Base-by-base conservation (phyloP, 2,329 filamentous ascomycete genomes). In the Pseudofabraea citricarpa region DNA sequence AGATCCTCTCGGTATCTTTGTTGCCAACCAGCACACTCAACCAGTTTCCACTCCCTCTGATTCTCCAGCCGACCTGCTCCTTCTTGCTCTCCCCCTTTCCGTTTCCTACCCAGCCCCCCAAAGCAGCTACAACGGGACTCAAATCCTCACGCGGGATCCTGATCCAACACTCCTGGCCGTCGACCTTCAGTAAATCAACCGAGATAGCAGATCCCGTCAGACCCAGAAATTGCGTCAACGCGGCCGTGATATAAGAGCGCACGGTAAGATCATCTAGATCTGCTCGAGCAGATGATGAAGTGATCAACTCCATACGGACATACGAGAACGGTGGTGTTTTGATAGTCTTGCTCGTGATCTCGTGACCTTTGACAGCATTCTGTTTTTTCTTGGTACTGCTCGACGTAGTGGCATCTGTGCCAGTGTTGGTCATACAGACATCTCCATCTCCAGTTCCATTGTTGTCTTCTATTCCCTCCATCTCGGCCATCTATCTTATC, bases 191-290 rank as follows among this genome's bases (percentile, higher is more conserved):
- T 16, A 90, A 78, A 57, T 91, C 87, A 44, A 90, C 59, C 1
- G 81, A 67, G 3, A 90, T 81, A 9, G 78, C 79, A 2, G 73
- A 66, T 9, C 87, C 87, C 0, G 78, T 81, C 15, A 79, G 65
- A 16, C 87, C 87, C 1, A 91, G 75, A 55, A 87, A 90, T 48
- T 85, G 77, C 1, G 69, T 70, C 6, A 91, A 67, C 0, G 85
- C 81, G 1, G 74, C 63, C 2, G 75, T 77, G 52, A 85, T 76
- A 56, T 85, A 81, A 0, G 79, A 69, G 24, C 77, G 78, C 15
- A 76, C 70, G 27, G 81, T 81, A 3, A 89, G 65, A 3, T 72
- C 67, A 62, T 90, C 85, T 5, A 87, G 65, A 3, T 43, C 39
- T 20, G 38, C 36, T 24, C 48, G 48, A 15, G 29, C 24, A 10